Base-by-base conservation (phyloP, 1,139 yeast genomes). In the Suhomyces maxii region DNA sequence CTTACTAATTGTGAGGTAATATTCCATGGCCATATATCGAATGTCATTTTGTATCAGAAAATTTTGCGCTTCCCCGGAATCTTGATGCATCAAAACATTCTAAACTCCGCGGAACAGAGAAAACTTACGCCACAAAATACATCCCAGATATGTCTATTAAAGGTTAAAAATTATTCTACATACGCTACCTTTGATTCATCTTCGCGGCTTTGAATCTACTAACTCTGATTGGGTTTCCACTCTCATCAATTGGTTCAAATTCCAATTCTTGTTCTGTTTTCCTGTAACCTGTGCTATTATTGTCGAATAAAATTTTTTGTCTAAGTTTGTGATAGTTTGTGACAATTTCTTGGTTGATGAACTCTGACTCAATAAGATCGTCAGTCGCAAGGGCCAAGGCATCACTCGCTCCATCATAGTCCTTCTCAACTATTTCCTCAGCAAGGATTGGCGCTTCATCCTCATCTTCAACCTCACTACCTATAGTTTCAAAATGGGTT, bases 201-300 rank as follows among this genome's bases (percentile, higher is more conserved):
- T 73, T 65, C 14, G 86, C 84, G n/a, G 86, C 80, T 56, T 76
- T 86, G 63, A 89, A 89, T 44, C 90, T 68, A 58, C 95, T 87
- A 1, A 80, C 67, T 52, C 72, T 82, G 10, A 77, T 56, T 0
- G 83, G 82, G 44, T 81, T 78, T 0, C 89, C 89, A 35, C 70
- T 63, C 49, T 82, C 86, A 54, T 87, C 91, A n/a, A 86, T 68
- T 0, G 89, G 89, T 56, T 86, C 95, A 13, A 81, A 60, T 50
- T 83, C 93, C 49, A 66, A 59, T 43, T 80, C 89, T 45, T 69
- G 65, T 7, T 76, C 76, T 3, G 77, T 62, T 51, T 71, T 68
- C 14, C 64, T 64, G 52, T 63, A 82, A 0, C 85, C 85, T 1
- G 80, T 79, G 9, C 71, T 60, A 43, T 69, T 68, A 41, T 70